Conservation (phyloP, 2,329 filamentous ascomycete species). For the Amphichorda felina region DNA sequence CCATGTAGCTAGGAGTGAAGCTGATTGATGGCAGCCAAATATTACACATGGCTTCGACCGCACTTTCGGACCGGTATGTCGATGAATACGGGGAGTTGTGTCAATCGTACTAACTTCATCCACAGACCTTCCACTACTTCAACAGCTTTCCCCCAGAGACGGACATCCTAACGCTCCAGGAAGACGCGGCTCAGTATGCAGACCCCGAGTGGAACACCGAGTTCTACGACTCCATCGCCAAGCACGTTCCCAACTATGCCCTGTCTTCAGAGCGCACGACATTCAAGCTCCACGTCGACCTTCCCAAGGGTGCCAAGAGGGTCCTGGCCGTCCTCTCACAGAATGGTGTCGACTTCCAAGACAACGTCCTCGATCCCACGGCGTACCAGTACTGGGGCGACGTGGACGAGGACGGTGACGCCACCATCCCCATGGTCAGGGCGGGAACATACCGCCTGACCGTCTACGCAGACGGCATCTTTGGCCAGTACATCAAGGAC, state of each 20-base stretch:
- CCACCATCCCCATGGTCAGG: slow-evolving; percentile 41
- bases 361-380: slow-evolving; percentile 35
- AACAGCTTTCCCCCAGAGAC: too few species aligned
- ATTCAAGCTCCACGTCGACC: slow-evolving; percentile 34
- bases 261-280: slow-evolving; percentile 36
- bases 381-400: slow-evolving; percentile 53
- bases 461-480: slow-evolving; percentile 49
- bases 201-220: too few species aligned
- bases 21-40: too few species aligned
- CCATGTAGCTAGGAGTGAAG: too few species aligned
- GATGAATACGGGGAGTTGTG: too few species aligned
- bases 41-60: too few species aligned
- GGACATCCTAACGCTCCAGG: too few species aligned
- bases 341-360: slow-evolving; percentile 18
- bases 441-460: slow-evolving; percentile 50
- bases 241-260: slow-evolving; percentile 46
- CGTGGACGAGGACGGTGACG: slow-evolving; percentile 31
- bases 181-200: too few species aligned
- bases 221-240: slow-evolving; percentile 53
- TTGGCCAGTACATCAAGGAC: slow-evolving; percentile 47
- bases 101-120: too few species aligned
- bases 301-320: slow-evolving; percentile 37
- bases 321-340: slow-evolving; percentile 40
- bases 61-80: too few species aligned
- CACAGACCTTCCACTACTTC: too few species aligned